These are phyloP conservation scores for Ananas comosus DNA, from an alignment of 176 grass and related monocot species.

Conservation along the genomic window DNA sequence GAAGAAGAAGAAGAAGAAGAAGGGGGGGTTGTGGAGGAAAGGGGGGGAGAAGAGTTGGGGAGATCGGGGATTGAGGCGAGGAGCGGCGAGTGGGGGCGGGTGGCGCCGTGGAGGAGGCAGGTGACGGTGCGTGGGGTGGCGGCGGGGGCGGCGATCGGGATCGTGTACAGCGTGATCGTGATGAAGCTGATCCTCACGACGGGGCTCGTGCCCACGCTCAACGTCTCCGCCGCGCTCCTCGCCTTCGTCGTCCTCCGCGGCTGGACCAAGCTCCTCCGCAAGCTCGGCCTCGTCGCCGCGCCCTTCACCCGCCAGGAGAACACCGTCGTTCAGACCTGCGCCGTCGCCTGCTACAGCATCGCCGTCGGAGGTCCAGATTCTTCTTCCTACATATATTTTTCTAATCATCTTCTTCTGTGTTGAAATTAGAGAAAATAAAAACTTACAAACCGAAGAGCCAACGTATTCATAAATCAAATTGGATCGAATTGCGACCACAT, in stretches of 20 bases:
- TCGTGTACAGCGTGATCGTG: slow-evolving; percentile 82
- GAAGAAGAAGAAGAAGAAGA: too few species aligned
- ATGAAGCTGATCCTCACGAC: slow-evolving; percentile 93
- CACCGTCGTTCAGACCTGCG: slow-evolving; percentile 84
- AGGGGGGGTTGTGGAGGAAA: too few species aligned
- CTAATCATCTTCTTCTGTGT: background rate
- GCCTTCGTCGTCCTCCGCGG: slow-evolving; percentile 79
- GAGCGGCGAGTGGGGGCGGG: slow-evolving; percentile 26
- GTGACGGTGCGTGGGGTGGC: slow-evolving; percentile 62
- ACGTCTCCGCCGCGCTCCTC: slow-evolving; percentile 86
- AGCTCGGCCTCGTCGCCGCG: slow-evolving; percentile 47
- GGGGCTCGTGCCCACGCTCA: slow-evolving; percentile 76
- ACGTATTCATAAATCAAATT: too few species aligned
- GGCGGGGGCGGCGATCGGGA: slow-evolving; percentile 51
- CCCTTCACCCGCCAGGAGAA: slow-evolving; percentile 99
- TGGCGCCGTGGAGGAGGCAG: slow-evolving; percentile 80
- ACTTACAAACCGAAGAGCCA: too few species aligned
- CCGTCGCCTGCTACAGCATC: slow-evolving; percentile 94
- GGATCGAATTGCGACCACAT: background rate
- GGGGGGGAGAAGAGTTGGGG: slow-evolving; percentile 7
- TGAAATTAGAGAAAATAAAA: too few species aligned
- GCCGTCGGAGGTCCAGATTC: slow-evolving; percentile 46
- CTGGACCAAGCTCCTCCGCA: slow-evolving; percentile 58
- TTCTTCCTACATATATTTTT: background rate
- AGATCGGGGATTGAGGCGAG: slow-evolving; percentile 16